These are phyloP conservation scores for Mallotus repandus DNA, from an alignment of 441 rosid species.

Conservation along the genomic window DNA sequence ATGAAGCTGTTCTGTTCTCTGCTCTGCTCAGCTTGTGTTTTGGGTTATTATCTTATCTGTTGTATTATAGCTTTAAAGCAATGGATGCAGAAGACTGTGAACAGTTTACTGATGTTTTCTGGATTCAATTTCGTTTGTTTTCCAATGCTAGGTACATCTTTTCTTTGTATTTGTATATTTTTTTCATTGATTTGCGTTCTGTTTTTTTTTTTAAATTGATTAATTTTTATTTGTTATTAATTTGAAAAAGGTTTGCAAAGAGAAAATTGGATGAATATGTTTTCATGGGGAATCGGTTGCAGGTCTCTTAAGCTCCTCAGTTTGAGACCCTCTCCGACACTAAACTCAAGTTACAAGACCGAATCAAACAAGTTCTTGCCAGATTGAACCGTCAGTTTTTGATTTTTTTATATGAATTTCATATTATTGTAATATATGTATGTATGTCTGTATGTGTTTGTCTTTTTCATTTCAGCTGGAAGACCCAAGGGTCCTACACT, in stretches of 20 bases:
- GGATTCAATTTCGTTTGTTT: slow-evolving; percentile 66
- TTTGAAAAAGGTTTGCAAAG: slow-evolving; percentile 66
- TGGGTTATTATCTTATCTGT: no score
- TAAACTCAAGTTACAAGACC: slow-evolving; percentile 70
- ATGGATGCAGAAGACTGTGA: slow-evolving; percentile 96
- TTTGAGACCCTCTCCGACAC: slow-evolving; percentile 73
- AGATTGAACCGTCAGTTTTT: slow-evolving; percentile 57
- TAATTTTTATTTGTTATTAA: no score
- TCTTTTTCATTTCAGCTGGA: slow-evolving; percentile 41
- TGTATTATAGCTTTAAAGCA: slow-evolving; percentile 59
- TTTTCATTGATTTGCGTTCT: no score
- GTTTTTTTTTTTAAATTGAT: no score
- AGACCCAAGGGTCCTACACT: slow-evolving; percentile 34
- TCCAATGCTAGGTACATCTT: slow-evolving; percentile 68
- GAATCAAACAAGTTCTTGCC: slow-evolving; percentile 68
- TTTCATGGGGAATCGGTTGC: slow-evolving; percentile 71
- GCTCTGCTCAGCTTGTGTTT: not conserved
- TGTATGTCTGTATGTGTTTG: not conserved
- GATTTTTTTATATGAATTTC: no score
- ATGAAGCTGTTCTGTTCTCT: no score
- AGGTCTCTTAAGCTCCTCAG: slow-evolving; percentile 75
- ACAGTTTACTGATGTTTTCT: slow-evolving; percentile 76
- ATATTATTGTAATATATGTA: no score
- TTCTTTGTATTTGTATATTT: not conserved
- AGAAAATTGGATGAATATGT: slow-evolving; percentile 77